These are phyloP conservation scores for Eimeria brunetti DNA, from an alignment of 169 alveolate genomes.

Conservation along the genomic window DNA sequence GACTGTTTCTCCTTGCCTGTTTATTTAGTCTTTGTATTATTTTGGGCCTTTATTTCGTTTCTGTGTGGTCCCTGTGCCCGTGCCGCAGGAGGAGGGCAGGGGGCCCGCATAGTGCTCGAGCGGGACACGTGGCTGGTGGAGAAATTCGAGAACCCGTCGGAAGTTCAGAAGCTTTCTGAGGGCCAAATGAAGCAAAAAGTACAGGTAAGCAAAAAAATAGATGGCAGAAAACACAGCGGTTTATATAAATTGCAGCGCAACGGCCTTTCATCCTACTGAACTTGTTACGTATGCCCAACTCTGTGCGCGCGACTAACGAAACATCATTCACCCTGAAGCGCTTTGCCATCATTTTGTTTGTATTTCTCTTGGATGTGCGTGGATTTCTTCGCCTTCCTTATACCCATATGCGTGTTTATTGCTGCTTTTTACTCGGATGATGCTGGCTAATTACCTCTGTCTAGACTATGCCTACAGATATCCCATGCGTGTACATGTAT, in stretches of 20 bases:
- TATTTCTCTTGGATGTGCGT: too few relatives aligned
- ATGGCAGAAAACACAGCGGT: not conserved
- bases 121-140: constrained; percentile 79
- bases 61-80: not conserved
- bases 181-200: constrained; percentile 74
- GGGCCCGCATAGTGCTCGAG: constrained; percentile 60
- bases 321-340: not conserved
- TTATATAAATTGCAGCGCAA: not conserved
- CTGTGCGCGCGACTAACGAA: too few relatives aligned
- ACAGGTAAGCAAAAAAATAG: constrained; percentile 1
- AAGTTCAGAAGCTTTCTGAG: not conserved
- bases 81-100: not conserved
- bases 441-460: too few relatives aligned
- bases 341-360: too few relatives aligned
- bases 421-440: too few relatives aligned
- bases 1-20: not conserved
- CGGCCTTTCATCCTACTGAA: too few relatives aligned
- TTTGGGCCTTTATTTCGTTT: not conserved
- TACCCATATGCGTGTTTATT: too few relatives aligned
- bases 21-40: not conserved
- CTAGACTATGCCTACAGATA: too few relatives aligned
- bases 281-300: too few relatives aligned
- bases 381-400: too few relatives aligned
- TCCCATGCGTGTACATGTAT: too few relatives aligned
- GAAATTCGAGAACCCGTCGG: constrained; percentile 29